These are phyloP conservation scores for Yamadazyma sp. DNA, from an alignment of 1,139 yeast species.

Conservation along the genomic window DNA sequence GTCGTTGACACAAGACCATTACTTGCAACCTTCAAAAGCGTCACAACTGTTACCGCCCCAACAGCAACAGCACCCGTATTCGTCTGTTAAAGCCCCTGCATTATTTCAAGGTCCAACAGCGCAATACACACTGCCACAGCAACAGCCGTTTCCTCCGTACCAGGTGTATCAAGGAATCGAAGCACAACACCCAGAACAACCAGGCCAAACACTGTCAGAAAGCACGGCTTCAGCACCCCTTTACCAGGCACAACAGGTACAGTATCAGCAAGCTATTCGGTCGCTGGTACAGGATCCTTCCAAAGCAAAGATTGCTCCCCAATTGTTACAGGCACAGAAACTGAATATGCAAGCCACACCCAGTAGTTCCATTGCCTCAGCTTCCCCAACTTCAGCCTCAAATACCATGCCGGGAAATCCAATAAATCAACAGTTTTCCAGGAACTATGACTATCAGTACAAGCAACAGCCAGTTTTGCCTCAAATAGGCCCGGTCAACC, in stretches of 20 bases:
- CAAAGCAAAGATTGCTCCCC: not conserved
- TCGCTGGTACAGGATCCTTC: not conserved
- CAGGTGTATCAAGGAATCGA: not conserved
- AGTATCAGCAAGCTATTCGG: not conserved
- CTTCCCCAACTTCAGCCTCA: conserved; percentile 2
- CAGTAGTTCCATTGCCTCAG: not conserved
- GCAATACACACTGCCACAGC: not conserved
- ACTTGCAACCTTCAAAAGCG: conserved; percentile 10
- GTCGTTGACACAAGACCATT: conserved; percentile 4
- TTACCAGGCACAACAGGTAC: not conserved
- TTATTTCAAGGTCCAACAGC: not conserved
- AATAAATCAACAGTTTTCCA: not conserved
- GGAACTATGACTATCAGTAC: conserved; percentile 9
- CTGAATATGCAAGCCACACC: conserved; percentile 1
- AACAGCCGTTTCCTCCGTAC: not conserved
- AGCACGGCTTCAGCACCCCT: too few species aligned
- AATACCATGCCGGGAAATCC: not conserved
- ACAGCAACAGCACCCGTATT: conserved; percentile 1
- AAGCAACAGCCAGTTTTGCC: conserved; percentile 9
- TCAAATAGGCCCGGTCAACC: conserved; percentile 3
- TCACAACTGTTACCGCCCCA: conserved; percentile 5
- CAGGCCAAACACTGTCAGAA: too few species aligned
- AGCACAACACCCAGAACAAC: not conserved
- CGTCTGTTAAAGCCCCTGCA: not conserved
- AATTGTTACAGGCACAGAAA: not conserved